Evolutionary conservation across 768 basidiomycete species (phyloP), one percentile per base, ranked within the genome.

Genomic region (Calocybe gangraenosa): DNA sequence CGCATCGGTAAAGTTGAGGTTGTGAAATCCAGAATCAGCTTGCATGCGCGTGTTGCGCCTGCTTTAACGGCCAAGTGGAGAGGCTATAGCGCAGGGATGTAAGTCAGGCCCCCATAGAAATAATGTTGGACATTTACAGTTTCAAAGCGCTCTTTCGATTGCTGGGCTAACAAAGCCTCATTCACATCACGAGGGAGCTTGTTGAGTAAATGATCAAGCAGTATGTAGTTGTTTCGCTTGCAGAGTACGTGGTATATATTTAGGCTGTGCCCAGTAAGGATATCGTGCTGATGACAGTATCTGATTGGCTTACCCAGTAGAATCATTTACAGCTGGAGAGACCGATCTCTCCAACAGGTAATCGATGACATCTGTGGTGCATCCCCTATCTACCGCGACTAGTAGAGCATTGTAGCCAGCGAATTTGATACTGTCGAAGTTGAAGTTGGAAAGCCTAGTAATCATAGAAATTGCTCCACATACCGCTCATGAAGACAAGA

Each of bases 201-300:
- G 10, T 68, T 56, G 3, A 81, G 55, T 1, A 79, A 53, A 52
- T 77, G 66, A 21, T 69, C 58, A 11, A 81, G 54, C 15, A 70
- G 47, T 2, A 64, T 57, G 3, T 51, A 46, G 8, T 64, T 37
- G 33, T 60, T 61, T 0, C 44, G 38, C 0, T 52, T 31, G 53
- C 69, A 73, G 25, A 76, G 56, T 13, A 70, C 59, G 57, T 84
- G 82, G 48, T 71, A 75, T 17, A 82, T 70, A 52, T 84, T 84
- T 67, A 68, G 77, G 4, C 80, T 84, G 46, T 9, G 5, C 17
- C 5, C 7, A n/a, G n/a, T 35, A 7, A 35, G 34, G 6, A 35
- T 6, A 7, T n/a, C n/a, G 17, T 14, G 13, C 13, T 5, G n/a
- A 35, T n/a, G 34, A 35, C 14, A 6, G 5, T 14, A 14, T 7